A percentile compares a stretch with the other conserved stretches of the same genome.
Conservation (phyloP, 2,329 filamentous ascomycete species). For the Pseudodiploospora longispora region DNA sequence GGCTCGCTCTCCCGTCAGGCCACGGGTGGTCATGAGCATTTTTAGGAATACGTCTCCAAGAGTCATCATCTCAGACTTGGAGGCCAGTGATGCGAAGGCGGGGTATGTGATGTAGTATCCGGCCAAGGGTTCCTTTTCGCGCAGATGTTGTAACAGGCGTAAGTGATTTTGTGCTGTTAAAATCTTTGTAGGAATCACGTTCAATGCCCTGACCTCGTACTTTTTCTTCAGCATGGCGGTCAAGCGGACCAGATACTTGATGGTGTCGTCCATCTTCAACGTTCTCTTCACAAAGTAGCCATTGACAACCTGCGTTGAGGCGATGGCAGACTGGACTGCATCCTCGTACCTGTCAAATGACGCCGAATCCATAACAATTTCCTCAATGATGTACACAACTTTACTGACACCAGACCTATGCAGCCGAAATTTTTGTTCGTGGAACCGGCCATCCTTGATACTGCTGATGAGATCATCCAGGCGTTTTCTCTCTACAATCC, state of each 20-base stretch:
- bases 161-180: slow-evolving; percentile 59
- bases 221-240: slow-evolving; percentile 57
- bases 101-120: slow-evolving; percentile 60
- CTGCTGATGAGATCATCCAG: slow-evolving; percentile 72
- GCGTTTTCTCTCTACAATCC: slow-evolving; percentile 73
- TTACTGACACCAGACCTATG: slow-evolving; percentile 65
- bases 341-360: slow-evolving; percentile 52
- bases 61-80: slow-evolving; percentile 67
- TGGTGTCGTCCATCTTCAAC: slow-evolving; percentile 66
- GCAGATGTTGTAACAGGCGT: slow-evolving; percentile 52
- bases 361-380: slow-evolving; percentile 53
- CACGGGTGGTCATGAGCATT: slow-evolving; percentile 76
- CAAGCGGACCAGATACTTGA: slow-evolving; percentile 66
- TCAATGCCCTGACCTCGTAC: slow-evolving; percentile 51
- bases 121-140: slow-evolving; percentile 38
- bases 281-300: slow-evolving; percentile 75
- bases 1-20: slow-evolving; percentile 69
- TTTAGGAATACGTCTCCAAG: slow-evolving; percentile 70
- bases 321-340: slow-evolving; percentile 63
- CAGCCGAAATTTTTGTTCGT: slow-evolving; percentile 77
- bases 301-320: slow-evolving; percentile 69
- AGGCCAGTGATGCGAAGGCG: slow-evolving; percentile 63
- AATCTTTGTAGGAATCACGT: slow-evolving; percentile 58
- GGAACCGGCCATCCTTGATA: slow-evolving; percentile 75
- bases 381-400: slow-evolving; percentile 71